Evolutionary conservation across 1,284 basidiomycete species (phyloP).

Genomic region (Microbotryomycetes sp.): DNA sequence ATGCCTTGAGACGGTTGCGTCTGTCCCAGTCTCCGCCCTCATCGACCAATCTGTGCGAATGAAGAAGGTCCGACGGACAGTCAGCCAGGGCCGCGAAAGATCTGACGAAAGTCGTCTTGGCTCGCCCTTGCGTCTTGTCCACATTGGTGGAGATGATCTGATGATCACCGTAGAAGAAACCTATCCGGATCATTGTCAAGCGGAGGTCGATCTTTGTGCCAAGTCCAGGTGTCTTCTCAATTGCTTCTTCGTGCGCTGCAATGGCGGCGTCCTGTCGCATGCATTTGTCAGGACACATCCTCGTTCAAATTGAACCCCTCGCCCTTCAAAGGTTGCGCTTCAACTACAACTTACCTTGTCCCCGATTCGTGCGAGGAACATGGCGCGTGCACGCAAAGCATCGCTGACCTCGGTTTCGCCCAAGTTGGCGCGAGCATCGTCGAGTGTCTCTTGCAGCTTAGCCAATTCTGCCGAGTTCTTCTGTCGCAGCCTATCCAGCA

Average conservation of each 20-base stretch:
- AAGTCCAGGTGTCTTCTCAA: slow-evolving; percentile 87
- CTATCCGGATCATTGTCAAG: slow-evolving; percentile 80
- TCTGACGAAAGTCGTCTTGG: slow-evolving; percentile 21
- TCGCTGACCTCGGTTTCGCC: slow-evolving; percentile 93
- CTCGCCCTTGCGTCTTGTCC: slow-evolving; percentile 72
- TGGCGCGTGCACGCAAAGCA: slow-evolving; percentile 74
- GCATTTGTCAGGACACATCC: too few relatives aligned
- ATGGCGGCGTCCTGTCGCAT: slow-evolving; percentile 62
- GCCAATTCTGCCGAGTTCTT: slow-evolving; percentile 70
- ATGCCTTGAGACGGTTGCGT: slow-evolving; percentile 92
- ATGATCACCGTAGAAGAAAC: slow-evolving; percentile 83
- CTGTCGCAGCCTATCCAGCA: slow-evolving; percentile 64
- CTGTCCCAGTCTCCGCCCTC: slow-evolving; percentile 98
- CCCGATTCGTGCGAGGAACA: slow-evolving; percentile 81
- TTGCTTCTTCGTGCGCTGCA: slow-evolving; percentile 72
- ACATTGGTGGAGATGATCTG: slow-evolving; percentile 67
- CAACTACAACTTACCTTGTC: slow-evolving; percentile 60
- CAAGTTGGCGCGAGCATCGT: slow-evolving; percentile 81
- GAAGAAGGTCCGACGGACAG: background rate
- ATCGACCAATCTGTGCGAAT: slow-evolving; percentile 67
- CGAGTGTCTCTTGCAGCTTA: slow-evolving; percentile 68
- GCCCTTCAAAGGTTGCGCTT: too few relatives aligned
- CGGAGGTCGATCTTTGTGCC: slow-evolving; percentile 91
- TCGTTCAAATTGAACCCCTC: too few relatives aligned
- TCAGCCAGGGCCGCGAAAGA: background rate